Evolutionary conservation across 495 filamentous ascomycete species (phyloP).

Genomic region (Talaromyces stipitatus): DNA sequence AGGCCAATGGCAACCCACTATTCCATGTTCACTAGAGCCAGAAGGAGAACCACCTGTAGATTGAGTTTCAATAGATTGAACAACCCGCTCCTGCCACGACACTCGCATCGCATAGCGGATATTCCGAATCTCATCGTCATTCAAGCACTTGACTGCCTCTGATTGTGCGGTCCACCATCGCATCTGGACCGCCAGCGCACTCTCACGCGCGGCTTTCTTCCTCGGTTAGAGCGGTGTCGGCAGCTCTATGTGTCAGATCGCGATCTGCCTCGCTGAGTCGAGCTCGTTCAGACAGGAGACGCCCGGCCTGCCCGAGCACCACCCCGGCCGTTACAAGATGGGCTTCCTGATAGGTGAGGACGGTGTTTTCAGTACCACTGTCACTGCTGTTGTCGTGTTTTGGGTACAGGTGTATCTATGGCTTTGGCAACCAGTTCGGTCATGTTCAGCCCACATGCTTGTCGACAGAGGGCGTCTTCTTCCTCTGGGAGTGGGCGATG

Average conservation of each 20-base stretch:
- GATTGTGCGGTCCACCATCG: not conserved
- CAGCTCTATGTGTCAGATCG: slow-evolving; percentile 8
- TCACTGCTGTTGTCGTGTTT: no score
- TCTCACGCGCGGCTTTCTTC: slow-evolving; percentile 2
- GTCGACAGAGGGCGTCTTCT: slow-evolving; percentile 8
- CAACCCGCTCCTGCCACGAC: slow-evolving; percentile 9
- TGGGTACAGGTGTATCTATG: slow-evolving; percentile 7
- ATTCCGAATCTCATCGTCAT: slow-evolving; percentile 8
- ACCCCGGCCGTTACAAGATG: slow-evolving; percentile 1
- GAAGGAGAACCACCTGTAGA: not conserved
- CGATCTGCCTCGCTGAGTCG: slow-evolving; percentile 5
- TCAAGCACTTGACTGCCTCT: not conserved
- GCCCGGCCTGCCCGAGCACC: not conserved
- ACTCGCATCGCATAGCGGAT: slow-evolving; percentile 7
- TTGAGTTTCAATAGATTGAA: slow-evolving; percentile 5
- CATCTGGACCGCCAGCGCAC: not conserved
- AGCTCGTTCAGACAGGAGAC: not conserved
- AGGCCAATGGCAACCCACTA: no score
- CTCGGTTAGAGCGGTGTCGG: slow-evolving; percentile 5
- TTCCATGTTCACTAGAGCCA: no score
- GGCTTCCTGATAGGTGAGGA: slow-evolving; percentile 6
- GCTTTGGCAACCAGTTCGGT: slow-evolving; percentile 10
- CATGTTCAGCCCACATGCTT: slow-evolving; percentile 5
- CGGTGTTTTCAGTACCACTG: not conserved
- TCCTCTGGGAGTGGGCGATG: slow-evolving; percentile 5